Evolutionary conservation across 2,329 filamentous ascomycete genomes (phyloP).

Genomic region (Lanzia echinophila): DNA sequence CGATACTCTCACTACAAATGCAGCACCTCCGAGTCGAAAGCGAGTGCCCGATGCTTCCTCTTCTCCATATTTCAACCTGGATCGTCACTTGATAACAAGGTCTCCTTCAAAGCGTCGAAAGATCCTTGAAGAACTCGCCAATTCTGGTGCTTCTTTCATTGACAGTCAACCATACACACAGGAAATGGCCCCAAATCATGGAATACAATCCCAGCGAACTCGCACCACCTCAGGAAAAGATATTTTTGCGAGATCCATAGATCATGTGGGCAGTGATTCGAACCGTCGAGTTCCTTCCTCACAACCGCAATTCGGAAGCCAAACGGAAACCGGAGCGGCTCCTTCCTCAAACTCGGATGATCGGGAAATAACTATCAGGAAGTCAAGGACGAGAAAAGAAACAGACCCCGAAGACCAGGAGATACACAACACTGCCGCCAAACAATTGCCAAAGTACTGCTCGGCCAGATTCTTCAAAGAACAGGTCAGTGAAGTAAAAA

Average conservation of each 20-base stretch:
- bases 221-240: slow-evolving; percentile 14
- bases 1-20: background rate
- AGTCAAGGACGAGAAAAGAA: background rate
- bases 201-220: background rate
- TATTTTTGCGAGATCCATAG: slow-evolving; percentile 14
- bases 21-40: slow-evolving; percentile 9
- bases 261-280: background rate
- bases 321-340: too few relatives aligned
- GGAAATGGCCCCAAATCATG: background rate
- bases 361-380: background rate
- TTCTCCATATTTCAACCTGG: slow-evolving; percentile 27
- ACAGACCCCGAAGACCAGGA: background rate
- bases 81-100: slow-evolving; percentile 19
- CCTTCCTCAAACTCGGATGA: background rate
- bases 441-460: slow-evolving; percentile 5
- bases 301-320: background rate
- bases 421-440: slow-evolving; percentile 3
- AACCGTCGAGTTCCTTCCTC: background rate
- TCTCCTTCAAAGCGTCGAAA: slow-evolving; percentile 15
- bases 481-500: background rate
- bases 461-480: slow-evolving; percentile 3
- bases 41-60: slow-evolving; percentile 22
- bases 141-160: slow-evolving; percentile 12
- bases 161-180: background rate
- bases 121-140: slow-evolving; percentile 20